Conservation (phyloP, 1,284 basidiomycete genomes). For the Ceratobasidium sp. region DNA sequence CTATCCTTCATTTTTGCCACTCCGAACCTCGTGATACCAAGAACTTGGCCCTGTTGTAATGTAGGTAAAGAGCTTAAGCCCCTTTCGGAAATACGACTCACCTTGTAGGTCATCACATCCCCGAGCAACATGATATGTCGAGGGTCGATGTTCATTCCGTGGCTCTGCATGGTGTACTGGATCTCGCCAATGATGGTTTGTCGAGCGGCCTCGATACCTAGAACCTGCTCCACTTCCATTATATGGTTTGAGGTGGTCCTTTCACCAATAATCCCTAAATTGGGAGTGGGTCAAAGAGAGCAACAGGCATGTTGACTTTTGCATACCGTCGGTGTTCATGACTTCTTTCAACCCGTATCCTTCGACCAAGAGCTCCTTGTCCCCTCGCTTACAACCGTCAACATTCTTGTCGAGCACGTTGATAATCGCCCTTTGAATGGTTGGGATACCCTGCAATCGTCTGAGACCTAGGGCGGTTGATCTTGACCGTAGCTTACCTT, state of each 20-base stretch:
- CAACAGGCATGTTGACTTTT: neutral
- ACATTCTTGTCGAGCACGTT: slow-evolving; percentile 88
- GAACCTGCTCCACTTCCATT: slow-evolving; percentile 91
- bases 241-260: slow-evolving; percentile 96
- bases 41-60: slow-evolving; percentile 84
- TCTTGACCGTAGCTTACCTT: slow-evolving; percentile 64
- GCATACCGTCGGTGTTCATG: slow-evolving; percentile 93
- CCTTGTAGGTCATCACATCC: slow-evolving; percentile 99
- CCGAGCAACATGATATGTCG: slow-evolving; percentile 98
- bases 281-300: neutral
- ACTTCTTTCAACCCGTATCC: slow-evolving; percentile 97
- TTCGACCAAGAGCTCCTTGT: slow-evolving; percentile 89
- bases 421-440: slow-evolving; percentile 89
- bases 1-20: slow-evolving; percentile 99
- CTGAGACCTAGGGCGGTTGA: neutral
- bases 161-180: slow-evolving; percentile 95
- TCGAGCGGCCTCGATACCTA: slow-evolving; percentile 97
- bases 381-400: slow-evolving; percentile 74
- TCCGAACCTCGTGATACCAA: slow-evolving; percentile 98
- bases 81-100: slow-evolving; percentile 48
- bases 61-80: neutral
- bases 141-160: slow-evolving; percentile 99
- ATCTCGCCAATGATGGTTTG: slow-evolving; percentile 97
- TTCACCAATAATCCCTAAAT: slow-evolving; percentile 85
- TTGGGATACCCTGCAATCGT: slow-evolving; percentile 71